These are phyloP conservation scores for Glebionis coronaria DNA, from an alignment of 129 eudicot genomes.

Conservation along the genomic window DNA sequence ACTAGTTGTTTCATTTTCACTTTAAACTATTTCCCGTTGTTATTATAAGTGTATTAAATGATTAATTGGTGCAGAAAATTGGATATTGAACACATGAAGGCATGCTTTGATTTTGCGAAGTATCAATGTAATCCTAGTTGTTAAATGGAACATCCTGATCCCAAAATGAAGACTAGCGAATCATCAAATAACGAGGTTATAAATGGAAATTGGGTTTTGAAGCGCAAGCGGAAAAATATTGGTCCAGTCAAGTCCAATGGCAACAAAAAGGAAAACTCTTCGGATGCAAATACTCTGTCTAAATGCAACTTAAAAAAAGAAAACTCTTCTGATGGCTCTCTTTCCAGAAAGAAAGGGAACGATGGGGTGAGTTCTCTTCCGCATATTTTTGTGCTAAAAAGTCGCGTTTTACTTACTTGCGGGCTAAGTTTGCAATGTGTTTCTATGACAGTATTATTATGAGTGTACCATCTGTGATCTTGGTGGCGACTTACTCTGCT, in stretches of 20 bases:
- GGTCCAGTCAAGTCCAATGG: conserved; percentile 47
- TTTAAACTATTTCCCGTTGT: background rate
- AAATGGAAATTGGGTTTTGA: conserved; percentile 73
- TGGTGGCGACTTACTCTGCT: conserved; percentile 83
- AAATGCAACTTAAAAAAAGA: conserved; percentile 34
- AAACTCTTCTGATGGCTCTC: conserved; percentile 30
- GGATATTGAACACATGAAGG: conserved; percentile 21
- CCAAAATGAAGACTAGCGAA: conserved; percentile 61
- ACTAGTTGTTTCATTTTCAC: conserved; percentile 14
- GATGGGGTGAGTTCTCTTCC: conserved; percentile 60
- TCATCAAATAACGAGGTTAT: conserved; percentile 45
- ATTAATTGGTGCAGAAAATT: conserved; percentile 16
- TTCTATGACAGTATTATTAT: conserved; percentile 50
- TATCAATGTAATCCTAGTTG: background rate
- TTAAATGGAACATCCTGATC: conserved; percentile 25
- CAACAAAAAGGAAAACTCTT: conserved; percentile 42
- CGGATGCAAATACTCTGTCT: conserved; percentile 29
- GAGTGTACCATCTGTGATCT: conserved; percentile 81
- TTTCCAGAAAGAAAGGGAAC: conserved; percentile 67
- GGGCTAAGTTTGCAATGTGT: background rate
- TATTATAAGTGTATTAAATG: background rate
- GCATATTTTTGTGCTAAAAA: background rate
- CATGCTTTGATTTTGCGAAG: conserved; percentile 15
- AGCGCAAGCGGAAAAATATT: conserved; percentile 68
- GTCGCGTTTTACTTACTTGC: background rate